These are phyloP conservation scores for Termitomyces sp. DNA, from an alignment of 768 basidiomycete species.

Conservation along the genomic window DNA sequence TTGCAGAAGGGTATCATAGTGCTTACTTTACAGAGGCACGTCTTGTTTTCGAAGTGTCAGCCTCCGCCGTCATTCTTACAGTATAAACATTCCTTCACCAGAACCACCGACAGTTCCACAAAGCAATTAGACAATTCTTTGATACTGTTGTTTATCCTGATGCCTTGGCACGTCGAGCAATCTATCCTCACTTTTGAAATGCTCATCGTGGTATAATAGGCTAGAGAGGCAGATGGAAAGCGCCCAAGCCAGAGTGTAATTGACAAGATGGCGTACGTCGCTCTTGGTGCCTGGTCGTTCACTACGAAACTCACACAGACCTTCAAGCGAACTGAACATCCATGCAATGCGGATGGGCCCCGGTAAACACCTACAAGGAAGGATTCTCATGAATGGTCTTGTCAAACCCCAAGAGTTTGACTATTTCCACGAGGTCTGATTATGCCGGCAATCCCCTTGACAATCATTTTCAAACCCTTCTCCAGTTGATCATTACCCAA, in stretches of 20 bases:
- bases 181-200: not conserved
- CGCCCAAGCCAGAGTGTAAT: constrained; percentile 75
- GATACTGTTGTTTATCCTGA: constrained; percentile 62
- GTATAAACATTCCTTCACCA: constrained; percentile 17
- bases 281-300: constrained; percentile 48
- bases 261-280: constrained; percentile 80
- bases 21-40: constrained; percentile 75
- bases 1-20: constrained; percentile 58
- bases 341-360: constrained; percentile 95
- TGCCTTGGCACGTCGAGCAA: constrained; percentile 24
- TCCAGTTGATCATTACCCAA: constrained; percentile 77
- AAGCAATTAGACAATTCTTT: constrained; percentile 58
- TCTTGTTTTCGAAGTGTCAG: not conserved
- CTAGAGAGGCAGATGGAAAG: constrained; percentile 85
- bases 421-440: constrained; percentile 77
- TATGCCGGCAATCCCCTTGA: not conserved
- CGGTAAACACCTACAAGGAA: constrained; percentile 86
- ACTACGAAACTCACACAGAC: constrained; percentile 36
- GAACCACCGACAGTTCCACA: constrained; percentile 56
- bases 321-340: constrained; percentile 55
- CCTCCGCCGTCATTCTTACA: not conserved
- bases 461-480: constrained; percentile 3
- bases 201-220: constrained; percentile 25
- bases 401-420: constrained; percentile 87
- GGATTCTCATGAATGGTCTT: constrained; percentile 74